These are phyloP conservation scores for Alternaria viburni DNA, from an alignment of 2,329 filamentous ascomycete species.

Conservation along the genomic window DNA sequence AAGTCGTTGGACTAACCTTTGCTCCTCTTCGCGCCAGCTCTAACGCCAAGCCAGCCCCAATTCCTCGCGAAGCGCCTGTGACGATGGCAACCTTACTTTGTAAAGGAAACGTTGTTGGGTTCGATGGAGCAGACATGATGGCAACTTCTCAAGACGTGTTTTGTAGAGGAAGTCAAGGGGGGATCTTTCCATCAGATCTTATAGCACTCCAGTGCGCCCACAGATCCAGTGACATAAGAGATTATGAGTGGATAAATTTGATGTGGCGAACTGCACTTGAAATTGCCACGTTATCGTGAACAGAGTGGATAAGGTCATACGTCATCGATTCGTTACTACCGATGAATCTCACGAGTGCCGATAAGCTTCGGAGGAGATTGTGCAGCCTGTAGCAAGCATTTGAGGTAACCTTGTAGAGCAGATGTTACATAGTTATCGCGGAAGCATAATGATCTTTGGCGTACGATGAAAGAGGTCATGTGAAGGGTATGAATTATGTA, in stretches of 20 bases:
- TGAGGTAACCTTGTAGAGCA: neutral
- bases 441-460: neutral
- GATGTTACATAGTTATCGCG: neutral
- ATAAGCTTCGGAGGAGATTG: constrained; percentile 6
- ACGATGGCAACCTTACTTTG: constrained; percentile 54
- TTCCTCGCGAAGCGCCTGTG: constrained; percentile 58
- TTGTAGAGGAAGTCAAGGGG: neutral
- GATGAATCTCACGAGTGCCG: constrained; percentile 9
- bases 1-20: constrained; percentile 36
- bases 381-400: neutral
- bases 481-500: constrained; percentile 6
- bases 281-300: neutral
- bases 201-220: neutral
- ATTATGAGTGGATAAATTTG: neutral
- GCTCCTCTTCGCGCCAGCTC: constrained; percentile 57
- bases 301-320: neutral
- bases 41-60: constrained; percentile 57
- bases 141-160: neutral
- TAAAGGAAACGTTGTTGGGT: constrained; percentile 22
- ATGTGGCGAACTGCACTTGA: neutral
- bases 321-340: constrained; percentile 5
- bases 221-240: neutral
- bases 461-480: neutral
- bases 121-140: constrained; percentile 21
- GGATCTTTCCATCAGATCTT: neutral